phyloP scores from a whole-genome alignment of 2,329 filamentous ascomycete genomes.

The Ophiosphaerella herpotricha region DNA sequence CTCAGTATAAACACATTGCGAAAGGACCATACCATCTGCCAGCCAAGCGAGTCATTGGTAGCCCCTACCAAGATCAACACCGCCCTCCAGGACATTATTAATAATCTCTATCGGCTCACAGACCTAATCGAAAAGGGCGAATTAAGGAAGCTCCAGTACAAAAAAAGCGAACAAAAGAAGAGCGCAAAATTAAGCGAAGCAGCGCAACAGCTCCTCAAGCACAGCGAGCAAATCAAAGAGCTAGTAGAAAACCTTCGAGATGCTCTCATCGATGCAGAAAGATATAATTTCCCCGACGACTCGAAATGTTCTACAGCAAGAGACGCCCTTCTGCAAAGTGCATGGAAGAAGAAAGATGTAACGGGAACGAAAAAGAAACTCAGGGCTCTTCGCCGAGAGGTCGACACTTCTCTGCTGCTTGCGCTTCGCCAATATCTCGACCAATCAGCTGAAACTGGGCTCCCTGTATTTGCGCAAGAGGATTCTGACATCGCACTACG shows the following conservation, averaged over 20 bases:
- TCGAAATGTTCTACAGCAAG: conserved; percentile 24
- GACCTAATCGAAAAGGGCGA: conserved; percentile 25
- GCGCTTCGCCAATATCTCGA: conserved; percentile 37
- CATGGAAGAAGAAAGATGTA: conserved; percentile 36
- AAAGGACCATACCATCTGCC: conserved; percentile 30
- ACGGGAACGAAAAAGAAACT: conserved; percentile 32
- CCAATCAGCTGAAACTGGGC: conserved; percentile 33
- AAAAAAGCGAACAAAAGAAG: conserved; percentile 20
- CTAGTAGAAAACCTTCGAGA: conserved; percentile 8
- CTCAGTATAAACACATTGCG: conserved; percentile 28
- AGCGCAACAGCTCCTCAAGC: conserved; percentile 30
- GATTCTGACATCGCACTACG: conserved; percentile 10
- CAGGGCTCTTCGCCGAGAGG: conserved; percentile 24
- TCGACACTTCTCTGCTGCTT: conserved; percentile 29
- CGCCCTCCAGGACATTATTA: conserved; percentile 25
- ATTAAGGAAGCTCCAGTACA: conserved; percentile 21
- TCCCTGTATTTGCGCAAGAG: conserved; percentile 28
- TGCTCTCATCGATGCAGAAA: conserved; percentile 25
- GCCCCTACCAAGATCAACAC: conserved; percentile 22
- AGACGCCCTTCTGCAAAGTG: conserved; percentile 42
- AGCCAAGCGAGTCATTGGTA: conserved; percentile 15
- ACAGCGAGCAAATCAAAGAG: conserved; percentile 28
- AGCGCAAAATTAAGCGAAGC: conserved; percentile 31
- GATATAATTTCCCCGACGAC: conserved; percentile 13
- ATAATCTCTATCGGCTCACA: conserved; percentile 29